These are phyloP conservation scores for Carex scoparia DNA, from an alignment of 176 grass and related monocot species.

Conservation along the genomic window DNA sequence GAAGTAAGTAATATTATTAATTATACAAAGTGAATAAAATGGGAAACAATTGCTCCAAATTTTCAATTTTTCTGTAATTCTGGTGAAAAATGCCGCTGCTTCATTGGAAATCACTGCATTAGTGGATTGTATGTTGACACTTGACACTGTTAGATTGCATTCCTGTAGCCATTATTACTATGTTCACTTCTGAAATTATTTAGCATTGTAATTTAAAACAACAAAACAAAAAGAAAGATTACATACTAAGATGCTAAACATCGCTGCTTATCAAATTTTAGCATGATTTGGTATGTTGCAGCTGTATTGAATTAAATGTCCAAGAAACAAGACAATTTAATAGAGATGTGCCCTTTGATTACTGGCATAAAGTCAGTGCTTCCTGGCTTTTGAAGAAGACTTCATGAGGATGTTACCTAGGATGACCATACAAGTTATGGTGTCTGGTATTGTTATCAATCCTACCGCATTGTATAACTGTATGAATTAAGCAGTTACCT, in stretches of 20 bases:
- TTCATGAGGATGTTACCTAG: neutral
- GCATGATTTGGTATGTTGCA: neutral
- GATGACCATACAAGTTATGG: neutral
- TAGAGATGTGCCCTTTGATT: neutral
- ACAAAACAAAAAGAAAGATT: neutral
- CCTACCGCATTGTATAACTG: neutral
- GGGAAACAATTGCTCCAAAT: neutral
- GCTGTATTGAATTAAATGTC: neutral
- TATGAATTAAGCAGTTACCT: neutral
- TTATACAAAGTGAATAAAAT: neutral
- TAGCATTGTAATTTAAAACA: neutral
- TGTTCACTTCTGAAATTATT: neutral
- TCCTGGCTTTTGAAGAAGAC: neutral
- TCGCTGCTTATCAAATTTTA: neutral
- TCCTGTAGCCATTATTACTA: neutral
- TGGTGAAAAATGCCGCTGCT: neutral
- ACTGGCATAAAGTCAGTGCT: neutral
- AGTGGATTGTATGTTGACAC: neutral
- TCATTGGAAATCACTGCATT: neutral
- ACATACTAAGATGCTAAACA: neutral
- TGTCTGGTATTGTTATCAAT: neutral
- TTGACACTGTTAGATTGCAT: neutral
- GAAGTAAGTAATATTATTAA: conserved; percentile 36
- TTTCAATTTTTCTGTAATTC: neutral
- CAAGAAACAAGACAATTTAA: neutral